Base-by-base conservation (phyloP, 257 asterid genomes). In the Verbascum thapsus region DNA sequence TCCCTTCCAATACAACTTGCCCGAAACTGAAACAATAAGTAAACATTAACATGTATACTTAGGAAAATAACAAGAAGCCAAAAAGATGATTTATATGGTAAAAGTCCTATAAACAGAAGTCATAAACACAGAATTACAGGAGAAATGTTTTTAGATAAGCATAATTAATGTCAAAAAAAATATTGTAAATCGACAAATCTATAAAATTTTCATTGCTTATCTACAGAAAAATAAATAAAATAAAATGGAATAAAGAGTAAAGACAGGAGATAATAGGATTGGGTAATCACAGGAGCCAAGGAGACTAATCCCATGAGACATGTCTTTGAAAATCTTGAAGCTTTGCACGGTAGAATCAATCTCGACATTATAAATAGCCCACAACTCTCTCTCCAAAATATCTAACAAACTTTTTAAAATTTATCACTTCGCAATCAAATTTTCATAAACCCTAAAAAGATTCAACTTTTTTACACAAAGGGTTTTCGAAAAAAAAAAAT, bases 221-320 rank as follows among this genome's bases (percentile, higher is more conserved):
- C 7, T 6, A 48, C n/a, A 6, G 8, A 53, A 17, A 30, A 1
- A 50, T 10, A 34, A 20, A 19, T 8, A 56, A 32, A 26, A 48
- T 12, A 15, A 44, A 22, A 6, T 8, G 10, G 8, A 47, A 6
- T 16, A 57, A 9, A 56, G 10, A 2, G 16, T 13, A 35, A 11
- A 10, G 3, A 55, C 47, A 20, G 32, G 63, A 58, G 5, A 49
- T 63, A 12, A 63, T 58, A 72, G 74, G 81, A 68, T 48, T 39
- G 75, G 68, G 81, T 74, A 80, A 78, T 83, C 95, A 92, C 94
- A 68, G 94, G 88, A 55, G 91, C 61, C 13, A 76, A 82, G 66
- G 91, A 85, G 80, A 83, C 87, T 71, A 83, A 85, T 75, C 94
- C 94, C 84, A 84, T 64, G 77, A 92, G 86, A 75, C 95, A 90